phyloP scores from a whole-genome alignment of 371 early-diverging fungal species.

The Rhizopus sp. region DNA sequence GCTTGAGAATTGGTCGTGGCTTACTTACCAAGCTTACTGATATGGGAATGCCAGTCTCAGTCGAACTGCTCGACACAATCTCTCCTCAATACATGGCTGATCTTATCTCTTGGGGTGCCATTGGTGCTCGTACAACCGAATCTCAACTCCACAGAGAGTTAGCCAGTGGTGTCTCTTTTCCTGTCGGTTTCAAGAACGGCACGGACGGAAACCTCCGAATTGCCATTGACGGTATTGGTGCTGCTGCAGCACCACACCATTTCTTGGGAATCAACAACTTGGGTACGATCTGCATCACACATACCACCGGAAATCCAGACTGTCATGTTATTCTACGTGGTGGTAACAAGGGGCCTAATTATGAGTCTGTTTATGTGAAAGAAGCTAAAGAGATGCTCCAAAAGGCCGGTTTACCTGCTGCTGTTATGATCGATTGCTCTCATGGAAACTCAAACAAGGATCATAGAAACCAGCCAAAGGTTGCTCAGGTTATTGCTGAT shows the following conservation, averaged over 20 bases:
- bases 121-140: slow-evolving; percentile 94
- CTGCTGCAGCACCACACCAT: slow-evolving; percentile 84
- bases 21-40: slow-evolving; percentile 72
- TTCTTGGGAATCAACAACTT: slow-evolving; percentile 92
- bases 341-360: slow-evolving; percentile 83
- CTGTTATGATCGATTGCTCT: slow-evolving; percentile 81
- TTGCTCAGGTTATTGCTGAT: slow-evolving; percentile 47
- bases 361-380: slow-evolving; percentile 58
- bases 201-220: slow-evolving; percentile 85
- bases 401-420: slow-evolving; percentile 53
- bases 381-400: slow-evolving; percentile 49
- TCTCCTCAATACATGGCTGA: slow-evolving; percentile 94
- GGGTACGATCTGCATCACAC: slow-evolving; percentile 89
- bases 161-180: slow-evolving; percentile 91
- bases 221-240: slow-evolving; percentile 89
- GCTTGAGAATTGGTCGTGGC: slow-evolving; percentile 81
- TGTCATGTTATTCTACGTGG: slow-evolving; percentile 65
- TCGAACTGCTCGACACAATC: slow-evolving; percentile 92
- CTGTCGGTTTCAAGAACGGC: slow-evolving; percentile 96
- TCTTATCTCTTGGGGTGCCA: slow-evolving; percentile 92
- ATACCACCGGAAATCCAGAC: slow-evolving; percentile 78
- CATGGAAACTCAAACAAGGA: slow-evolving; percentile 83
- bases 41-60: slow-evolving; percentile 85
- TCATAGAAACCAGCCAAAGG: slow-evolving; percentile 69
- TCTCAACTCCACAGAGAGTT: slow-evolving; percentile 94